Evolutionary conservation across 73 alveolate genomes (phyloP).

Genomic region (Paramecium caudatum): DNA sequence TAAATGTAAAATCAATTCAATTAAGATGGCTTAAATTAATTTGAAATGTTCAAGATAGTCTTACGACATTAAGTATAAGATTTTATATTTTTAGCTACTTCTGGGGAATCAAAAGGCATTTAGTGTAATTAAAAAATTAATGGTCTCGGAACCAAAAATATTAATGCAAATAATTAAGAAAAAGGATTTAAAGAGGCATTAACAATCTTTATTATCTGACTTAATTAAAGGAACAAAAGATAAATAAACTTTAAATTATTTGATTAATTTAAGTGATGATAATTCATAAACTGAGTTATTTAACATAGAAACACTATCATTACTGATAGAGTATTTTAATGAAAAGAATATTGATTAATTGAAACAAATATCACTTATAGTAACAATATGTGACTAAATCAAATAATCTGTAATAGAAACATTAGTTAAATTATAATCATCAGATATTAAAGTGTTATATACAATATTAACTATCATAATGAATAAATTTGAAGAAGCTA

Average conservation of each 20-base stretch:
- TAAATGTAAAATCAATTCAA: too few species aligned
- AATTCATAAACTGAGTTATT: not conserved
- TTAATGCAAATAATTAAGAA: too few species aligned
- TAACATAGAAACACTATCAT: not conserved
- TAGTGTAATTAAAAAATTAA: too few species aligned
- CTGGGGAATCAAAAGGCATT: too few species aligned
- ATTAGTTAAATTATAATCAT: not conserved
- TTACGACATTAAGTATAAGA: too few species aligned
- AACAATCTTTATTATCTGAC: too few species aligned
- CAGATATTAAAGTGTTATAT: not conserved
- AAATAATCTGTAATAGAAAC: not conserved
- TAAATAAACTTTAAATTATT: not conserved
- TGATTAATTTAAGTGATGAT: not conserved
- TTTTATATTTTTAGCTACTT: too few species aligned
- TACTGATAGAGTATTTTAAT: not conserved
- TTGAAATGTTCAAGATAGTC: too few species aligned
- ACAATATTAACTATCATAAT: not conserved
- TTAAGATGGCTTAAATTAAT: too few species aligned
- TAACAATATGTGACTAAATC: not conserved
- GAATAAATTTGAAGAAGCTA: constrained; percentile 4
- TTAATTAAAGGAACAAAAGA: too few species aligned
- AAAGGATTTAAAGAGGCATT: too few species aligned
- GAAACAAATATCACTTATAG: not conserved
- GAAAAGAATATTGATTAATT: not conserved
- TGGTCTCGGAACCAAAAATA: too few species aligned